Conservation (phyloP, 257 asterid genomes). For the Solanum corneliomulleri region DNA sequence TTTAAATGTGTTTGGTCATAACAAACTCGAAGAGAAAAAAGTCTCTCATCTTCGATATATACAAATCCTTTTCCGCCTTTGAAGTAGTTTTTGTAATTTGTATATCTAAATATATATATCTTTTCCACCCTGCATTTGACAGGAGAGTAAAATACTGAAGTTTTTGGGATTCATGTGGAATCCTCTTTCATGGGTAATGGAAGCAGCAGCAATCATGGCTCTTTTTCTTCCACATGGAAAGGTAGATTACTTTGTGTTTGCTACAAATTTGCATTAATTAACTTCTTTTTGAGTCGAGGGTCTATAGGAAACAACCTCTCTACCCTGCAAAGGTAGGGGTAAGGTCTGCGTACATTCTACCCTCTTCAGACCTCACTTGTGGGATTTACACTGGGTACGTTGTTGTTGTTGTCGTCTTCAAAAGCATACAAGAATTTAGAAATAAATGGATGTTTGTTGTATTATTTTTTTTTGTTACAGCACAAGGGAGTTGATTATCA, state of each 20-base stretch:
- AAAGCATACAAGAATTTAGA: background rate
- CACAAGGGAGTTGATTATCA: conserved; percentile 9
- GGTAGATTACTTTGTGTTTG: background rate
- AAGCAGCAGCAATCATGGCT: conserved; percentile 24
- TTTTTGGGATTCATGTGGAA: conserved; percentile 30
- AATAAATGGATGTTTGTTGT: background rate
- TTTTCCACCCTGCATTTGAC: background rate
- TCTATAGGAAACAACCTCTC: background rate
- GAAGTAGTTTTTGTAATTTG: background rate
- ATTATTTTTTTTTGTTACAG: background rate
- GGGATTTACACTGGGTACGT: background rate
- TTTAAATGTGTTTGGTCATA: conserved; percentile 11
- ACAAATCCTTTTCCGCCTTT: background rate
- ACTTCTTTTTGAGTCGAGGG: background rate
- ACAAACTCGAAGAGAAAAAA: conserved; percentile 28
- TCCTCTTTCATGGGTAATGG: conserved; percentile 31
- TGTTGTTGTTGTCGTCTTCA: background rate
- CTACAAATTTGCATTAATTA: background rate
- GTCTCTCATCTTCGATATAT: background rate
- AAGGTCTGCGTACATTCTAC: background rate
- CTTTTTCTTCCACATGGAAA: conserved; percentile 15
- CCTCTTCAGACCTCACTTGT: background rate
- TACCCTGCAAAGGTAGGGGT: background rate
- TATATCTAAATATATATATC: background rate
- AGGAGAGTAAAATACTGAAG: conserved; percentile 24